Evolutionary conservation across 139 green algal genomes (phyloP), one percentile per base, ranked within the genome.

Genomic region (Coccomyxa sp.): DNA sequence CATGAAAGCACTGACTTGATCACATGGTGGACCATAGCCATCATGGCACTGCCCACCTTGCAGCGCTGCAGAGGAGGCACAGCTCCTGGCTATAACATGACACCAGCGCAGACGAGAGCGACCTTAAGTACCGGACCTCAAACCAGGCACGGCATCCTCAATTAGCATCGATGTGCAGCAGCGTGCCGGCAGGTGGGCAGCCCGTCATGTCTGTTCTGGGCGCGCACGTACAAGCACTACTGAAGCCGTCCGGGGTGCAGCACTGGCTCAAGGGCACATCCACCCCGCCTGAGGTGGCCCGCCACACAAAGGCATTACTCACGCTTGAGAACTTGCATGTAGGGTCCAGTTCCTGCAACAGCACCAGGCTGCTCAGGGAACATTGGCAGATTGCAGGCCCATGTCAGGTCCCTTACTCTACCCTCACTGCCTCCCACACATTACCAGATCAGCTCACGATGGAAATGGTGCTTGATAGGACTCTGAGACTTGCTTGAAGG

Each of bases 261-360:
- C 81, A 85, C 35, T 31, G 50, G 9, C 6, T 31, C 27, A 80
- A 73, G 16, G 50, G 35, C 2, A 81, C 75, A 22, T 74, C 35
- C n/a, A 75, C 6, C 14, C 85, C 82, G 31, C 55, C 35, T 29
- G 12, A 29, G 14, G 76, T 88, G 2, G 89, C 89, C 14, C 74
- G 68, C 89, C 89, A 95, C 7, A 75, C 38, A 88, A 91, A 95
- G 8, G 88, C 79, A 68, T 88, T 79, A 44, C 80, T 88, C 39
- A 76, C 70, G 6, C 44, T 78, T 8, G 33, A 27, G 79, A 97
- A 97, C 79, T 96, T 97, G 55, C 79, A 68, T 4, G 3, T 76
- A 16, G 93, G 93, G 83, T 97, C 93, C 31, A 95, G 82, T 74
- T 88, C 70, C 31, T 87, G 37, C 35, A 34, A 40, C 29, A 70